Evolutionary conservation across 495 filamentous ascomycete species (phyloP).

Genomic region (Elasticomyces elasticus): DNA sequence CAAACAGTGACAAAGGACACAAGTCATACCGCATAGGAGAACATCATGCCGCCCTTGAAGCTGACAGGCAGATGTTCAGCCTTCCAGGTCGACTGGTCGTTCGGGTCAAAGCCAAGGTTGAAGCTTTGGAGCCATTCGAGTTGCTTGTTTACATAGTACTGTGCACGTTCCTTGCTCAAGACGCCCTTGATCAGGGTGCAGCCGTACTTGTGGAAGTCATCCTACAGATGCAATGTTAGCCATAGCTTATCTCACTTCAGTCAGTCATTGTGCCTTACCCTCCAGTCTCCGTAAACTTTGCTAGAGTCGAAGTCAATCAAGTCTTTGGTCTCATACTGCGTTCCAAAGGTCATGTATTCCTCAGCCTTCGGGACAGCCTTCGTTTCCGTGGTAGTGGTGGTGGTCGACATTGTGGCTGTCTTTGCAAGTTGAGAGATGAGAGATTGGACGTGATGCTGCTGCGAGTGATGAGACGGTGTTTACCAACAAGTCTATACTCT

Average conservation of each 20-base stretch:
- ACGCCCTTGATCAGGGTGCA: slow-evolving; percentile 31
- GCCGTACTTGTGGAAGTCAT: slow-evolving; percentile 33
- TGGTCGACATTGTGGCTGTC: background rate
- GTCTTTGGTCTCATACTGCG: slow-evolving; percentile 11
- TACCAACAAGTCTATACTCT: background rate
- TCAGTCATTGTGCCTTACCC: no score
- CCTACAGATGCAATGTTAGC: no score
- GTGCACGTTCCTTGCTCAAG: slow-evolving; percentile 20
- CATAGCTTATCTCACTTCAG: no score
- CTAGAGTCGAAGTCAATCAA: slow-evolving; percentile 21
- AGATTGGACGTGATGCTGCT: background rate
- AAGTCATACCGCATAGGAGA: slow-evolving; percentile 27
- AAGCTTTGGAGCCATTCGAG: slow-evolving; percentile 36
- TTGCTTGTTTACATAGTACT: slow-evolving; percentile 30
- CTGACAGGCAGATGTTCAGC: slow-evolving; percentile 33
- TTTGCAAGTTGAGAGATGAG: background rate
- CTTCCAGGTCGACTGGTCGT: slow-evolving; percentile 34
- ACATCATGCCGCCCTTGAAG: slow-evolving; percentile 28
- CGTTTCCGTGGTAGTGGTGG: background rate
- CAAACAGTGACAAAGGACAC: no score
- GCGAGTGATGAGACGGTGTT: no score
- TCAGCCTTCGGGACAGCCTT: no score
- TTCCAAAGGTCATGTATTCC: background rate
- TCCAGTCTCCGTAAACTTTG: slow-evolving; percentile 31
- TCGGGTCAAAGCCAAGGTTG: slow-evolving; percentile 31